Evolutionary conservation across 192 early-diverging fungal species (phyloP).

Genomic region (Umbelopsis sp.): DNA sequence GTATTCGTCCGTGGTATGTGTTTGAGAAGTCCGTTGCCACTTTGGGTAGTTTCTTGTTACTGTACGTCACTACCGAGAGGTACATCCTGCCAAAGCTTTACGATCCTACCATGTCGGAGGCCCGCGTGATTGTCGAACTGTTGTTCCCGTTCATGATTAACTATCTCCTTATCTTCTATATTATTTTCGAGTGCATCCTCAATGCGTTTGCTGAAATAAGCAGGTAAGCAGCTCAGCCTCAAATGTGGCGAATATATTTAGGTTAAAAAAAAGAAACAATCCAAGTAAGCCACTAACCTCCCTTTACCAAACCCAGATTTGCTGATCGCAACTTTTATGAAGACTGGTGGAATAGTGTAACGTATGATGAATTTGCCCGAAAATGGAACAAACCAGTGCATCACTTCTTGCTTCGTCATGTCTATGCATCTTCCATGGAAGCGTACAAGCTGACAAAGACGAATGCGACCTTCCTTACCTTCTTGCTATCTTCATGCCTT

Average conservation of each 20-base stretch:
- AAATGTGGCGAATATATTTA: not conserved
- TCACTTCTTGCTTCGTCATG: constrained; percentile 87
- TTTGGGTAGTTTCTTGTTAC: constrained; percentile 74
- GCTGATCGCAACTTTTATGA: constrained; percentile 98
- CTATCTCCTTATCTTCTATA: constrained; percentile 91
- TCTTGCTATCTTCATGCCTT: constrained; percentile 75
- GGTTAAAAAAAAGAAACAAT: too few species aligned
- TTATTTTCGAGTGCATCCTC: constrained; percentile 96
- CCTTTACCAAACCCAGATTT: constrained; percentile 56
- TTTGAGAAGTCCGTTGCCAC: constrained; percentile 81
- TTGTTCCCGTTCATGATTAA: constrained; percentile 90
- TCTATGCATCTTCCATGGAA: constrained; percentile 84
- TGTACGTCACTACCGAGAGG: constrained; percentile 86
- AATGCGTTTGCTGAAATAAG: constrained; percentile 96
- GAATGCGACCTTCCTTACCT: constrained; percentile 78
- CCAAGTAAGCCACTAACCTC: not conserved
- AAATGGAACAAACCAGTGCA: constrained; percentile 98
- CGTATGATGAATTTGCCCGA: constrained; percentile 92
- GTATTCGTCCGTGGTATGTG: constrained; percentile 86
- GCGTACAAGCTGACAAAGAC: constrained; percentile 64
- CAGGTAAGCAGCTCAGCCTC: constrained; percentile 41
- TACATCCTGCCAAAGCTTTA: constrained; percentile 84
- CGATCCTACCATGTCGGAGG: constrained; percentile 56
- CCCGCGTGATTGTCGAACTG: constrained; percentile 65
- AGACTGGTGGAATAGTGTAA: constrained; percentile 95